Base-by-base conservation (phyloP, 306 rosid genomes). In the Dalbergia cultrata region DNA sequence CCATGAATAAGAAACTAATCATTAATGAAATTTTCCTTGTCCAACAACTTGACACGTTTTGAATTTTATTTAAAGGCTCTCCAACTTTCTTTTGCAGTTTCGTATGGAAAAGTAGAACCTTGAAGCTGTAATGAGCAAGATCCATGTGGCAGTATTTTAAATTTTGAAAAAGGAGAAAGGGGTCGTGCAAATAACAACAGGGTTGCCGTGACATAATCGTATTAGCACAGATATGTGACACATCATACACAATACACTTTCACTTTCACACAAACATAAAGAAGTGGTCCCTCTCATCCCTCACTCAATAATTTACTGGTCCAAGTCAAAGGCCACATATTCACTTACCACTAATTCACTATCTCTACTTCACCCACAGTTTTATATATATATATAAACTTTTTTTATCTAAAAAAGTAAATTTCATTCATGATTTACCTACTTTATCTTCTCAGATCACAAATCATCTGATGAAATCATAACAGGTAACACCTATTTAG, bases 141-240 rank as follows among this genome's bases (percentile, higher is more conserved):
- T 71, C 85, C 85, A 77, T 50, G 84, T 75, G 82, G 67, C 70
- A 63, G 43, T 41, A 83, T 57, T 76, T 43, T 37, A 58, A 8
- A 54, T n/a, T 54, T 1, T n/a, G 5, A 54, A 54, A 8, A 62
- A 39, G 13, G 22, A 16, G 8, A 4, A 9, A 65, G 34, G 7
- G 34, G 56, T 45, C 49, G 66, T 57, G 7, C 22, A 79, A 31
- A 22, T 67, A 31, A 35, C 53, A 75, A 43, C 19, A 43, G 26
- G 12, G 78, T 45, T 83, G 79, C 80, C 83, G 79, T 84, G 74
- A 73, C 60, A 45, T 50, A 76, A 80, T 6, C 34, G 26, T 77
- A 67, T 79, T 47, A 8, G 13, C 71, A 7, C 16, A 7, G 13
- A 39, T 2, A 22, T 17, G 56, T 9, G 39, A 75, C 74, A 80